Evolutionary conservation across 306 rosid species (phyloP), one percentile per base, ranked within the genome.

Genomic region (Erythrophleum fordii): DNA sequence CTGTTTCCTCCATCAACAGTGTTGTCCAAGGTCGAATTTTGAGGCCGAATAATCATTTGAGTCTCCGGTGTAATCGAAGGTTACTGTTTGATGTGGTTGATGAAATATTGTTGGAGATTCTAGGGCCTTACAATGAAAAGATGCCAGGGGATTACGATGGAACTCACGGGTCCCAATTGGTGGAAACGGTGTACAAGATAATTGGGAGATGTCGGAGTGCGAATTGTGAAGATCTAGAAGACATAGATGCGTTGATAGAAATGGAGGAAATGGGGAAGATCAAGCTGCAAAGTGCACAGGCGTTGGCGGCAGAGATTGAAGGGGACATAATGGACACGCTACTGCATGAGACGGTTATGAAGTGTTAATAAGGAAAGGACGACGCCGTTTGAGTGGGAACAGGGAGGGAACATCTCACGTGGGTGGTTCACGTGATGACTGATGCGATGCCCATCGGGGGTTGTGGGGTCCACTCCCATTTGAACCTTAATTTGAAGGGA

Each of bases 201-300:
- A 79, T 95, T 4, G 78, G 64, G 44, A 87, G 78, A 41, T 89
- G 86, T 53, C 92, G 92, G 17, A 26, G 88, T 16, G 85, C 86
- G 0, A 83, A 86, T 11, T 95, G 99, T 61, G 88, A 78, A 70
- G 89, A 89, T 18, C 86, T 93, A 53, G 97, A 95, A 52, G 99
- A 95, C 78, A 89, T 93, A 10, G 96, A 93, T 72, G 87, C 59
- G 11, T 82, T 95, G 81, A 79, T 95, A 1, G 98, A 88, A 13
- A 8, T 23, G 46, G 75, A 84, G 62, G 97, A 93, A 58, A 37
- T 90, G 84, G 75, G 82, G 10, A 81, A 68, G 23, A 6, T 23
- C 83, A 84, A 69, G 76, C 28, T 53, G 56, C 77, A 85, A 8
- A 53, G 56, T 3, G 86, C 45, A 28, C 69, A 79, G 66, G 82